phyloP scores from a whole-genome alignment of 148 eudicot species.

The Amaranthus hypochondriacus region DNA sequence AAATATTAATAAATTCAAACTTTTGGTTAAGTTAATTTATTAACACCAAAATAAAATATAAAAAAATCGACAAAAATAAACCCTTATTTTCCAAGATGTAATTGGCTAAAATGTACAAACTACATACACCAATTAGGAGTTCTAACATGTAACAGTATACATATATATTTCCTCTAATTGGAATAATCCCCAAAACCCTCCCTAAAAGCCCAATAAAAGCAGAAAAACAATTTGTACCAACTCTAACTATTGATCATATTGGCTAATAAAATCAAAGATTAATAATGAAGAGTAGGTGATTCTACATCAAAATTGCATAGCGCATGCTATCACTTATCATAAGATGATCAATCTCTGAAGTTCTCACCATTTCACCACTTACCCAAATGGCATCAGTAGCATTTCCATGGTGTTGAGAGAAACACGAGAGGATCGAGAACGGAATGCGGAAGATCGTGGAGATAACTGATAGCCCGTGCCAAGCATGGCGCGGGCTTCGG shows the following conservation, averaged over 20 bases:
- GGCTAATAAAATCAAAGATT: background rate
- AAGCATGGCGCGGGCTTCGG: constrained; percentile 20
- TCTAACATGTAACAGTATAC: background rate
- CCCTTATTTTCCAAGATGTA: background rate
- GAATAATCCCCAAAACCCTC: too few species aligned
- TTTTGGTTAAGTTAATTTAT: too few species aligned
- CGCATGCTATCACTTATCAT: constrained; percentile 79
- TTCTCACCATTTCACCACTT: constrained; percentile 40
- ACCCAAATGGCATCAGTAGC: constrained; percentile 61
- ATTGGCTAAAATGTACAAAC: constrained; percentile 17
- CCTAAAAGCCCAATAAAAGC: too few species aligned
- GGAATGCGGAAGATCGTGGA: constrained; percentile 41
- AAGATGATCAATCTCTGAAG: constrained; percentile 67
- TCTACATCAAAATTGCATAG: constrained; percentile 71
- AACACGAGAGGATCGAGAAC: constrained; percentile 51
- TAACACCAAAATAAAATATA: background rate
- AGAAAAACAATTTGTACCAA: background rate
- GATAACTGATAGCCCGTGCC: constrained; percentile 39
- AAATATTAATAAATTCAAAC: too few species aligned
- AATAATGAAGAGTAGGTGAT: background rate
- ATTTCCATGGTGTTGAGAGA: constrained; percentile 37
- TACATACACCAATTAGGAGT: constrained; percentile 1
- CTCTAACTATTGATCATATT: background rate
- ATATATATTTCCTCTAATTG: background rate
- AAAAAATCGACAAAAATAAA: background rate